These are phyloP conservation scores for Mycena vulgaris DNA, from an alignment of 768 basidiomycete genomes.

Conservation along the genomic window DNA sequence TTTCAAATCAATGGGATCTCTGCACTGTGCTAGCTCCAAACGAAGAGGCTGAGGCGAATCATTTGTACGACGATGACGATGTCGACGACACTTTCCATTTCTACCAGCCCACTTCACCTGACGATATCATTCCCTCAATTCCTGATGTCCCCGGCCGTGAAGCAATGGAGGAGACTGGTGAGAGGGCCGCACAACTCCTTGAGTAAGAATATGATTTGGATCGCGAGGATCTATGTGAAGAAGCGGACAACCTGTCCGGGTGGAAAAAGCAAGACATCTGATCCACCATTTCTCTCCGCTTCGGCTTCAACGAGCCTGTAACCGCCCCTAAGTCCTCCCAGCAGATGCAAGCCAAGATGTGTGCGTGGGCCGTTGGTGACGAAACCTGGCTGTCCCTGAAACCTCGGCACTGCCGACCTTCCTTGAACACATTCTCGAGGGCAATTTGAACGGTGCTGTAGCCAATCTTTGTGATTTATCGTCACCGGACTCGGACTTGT, in stretches of 20 bases:
- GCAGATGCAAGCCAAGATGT: slow-evolving; percentile 2
- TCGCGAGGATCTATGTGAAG: slow-evolving; percentile 10
- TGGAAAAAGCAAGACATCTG: slow-evolving; percentile 3
- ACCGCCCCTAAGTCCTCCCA: not conserved
- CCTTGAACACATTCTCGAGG: slow-evolving; percentile 21
- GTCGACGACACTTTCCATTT: slow-evolving; percentile 16
- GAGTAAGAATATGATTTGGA: slow-evolving; percentile 19
- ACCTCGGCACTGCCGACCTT: slow-evolving; percentile 15
- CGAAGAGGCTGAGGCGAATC: slow-evolving; percentile 21
- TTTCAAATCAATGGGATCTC: slow-evolving; percentile 36
- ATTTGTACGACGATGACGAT: not conserved
- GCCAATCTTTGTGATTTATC: slow-evolving; percentile 20
- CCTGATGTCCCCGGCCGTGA: slow-evolving; percentile 31
- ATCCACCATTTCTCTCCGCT: slow-evolving; percentile 11
- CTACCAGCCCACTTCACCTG: slow-evolving; percentile 3
- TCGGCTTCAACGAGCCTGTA: slow-evolving; percentile 17
- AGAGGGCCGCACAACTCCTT: slow-evolving; percentile 26
- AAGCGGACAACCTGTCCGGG: slow-evolving; percentile 12
- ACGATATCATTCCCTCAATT: slow-evolving; percentile 20
- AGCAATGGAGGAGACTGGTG: slow-evolving; percentile 23
- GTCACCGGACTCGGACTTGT: slow-evolving; percentile 14
- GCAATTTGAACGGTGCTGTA: not conserved
- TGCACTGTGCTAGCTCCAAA: slow-evolving; percentile 24
- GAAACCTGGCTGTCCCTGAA: slow-evolving; percentile 6
- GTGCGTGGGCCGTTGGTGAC: slow-evolving; percentile 26